Evolutionary conservation across 192 early-diverging fungal genomes (phyloP), one percentile per base, ranked within the genome.

Genomic region (Coemansia sp.): DNA sequence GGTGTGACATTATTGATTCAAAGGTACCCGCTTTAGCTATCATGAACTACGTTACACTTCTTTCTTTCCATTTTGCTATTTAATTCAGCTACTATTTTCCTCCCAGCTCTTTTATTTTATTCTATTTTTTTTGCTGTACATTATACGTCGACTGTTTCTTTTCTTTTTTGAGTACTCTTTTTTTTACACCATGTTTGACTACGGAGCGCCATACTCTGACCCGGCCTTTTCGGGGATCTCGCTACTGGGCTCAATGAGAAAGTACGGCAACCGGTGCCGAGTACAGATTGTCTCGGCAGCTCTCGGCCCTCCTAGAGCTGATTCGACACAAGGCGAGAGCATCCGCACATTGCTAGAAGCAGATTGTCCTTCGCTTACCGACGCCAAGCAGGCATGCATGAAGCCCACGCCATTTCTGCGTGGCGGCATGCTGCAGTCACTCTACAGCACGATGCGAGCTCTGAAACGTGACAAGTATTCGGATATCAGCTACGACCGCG

Each of bases 351-450:
- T 74, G 6, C 35, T 77, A 23, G n/a, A 36, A 3, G 45, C 24
- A 3, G 50, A 65, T 28, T 89, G 89, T 58, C 83, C 89, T 13
- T 79, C 78, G 9, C 71, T 90, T 24, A 50, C 71, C 18, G 84
- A 82, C 5, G 55, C 69, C 9, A 28, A 45, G 20, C 38, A 83
- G 6, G 83, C 83, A 8, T 50, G 58, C 11, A 92, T 87, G 76
- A 68, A 71, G 26, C 91, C 94, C 1, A 93, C 93, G 2, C 76
- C 82, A 4, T 94, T 86, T 67, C 84, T 98, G 33, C 76, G 67
- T 60, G 87, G 79, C 59, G 92, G 93, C 16, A 91, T 95, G 76
- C 40, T 92, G 36, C 94, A 95, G 65, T 94, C 93, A 23, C 42
- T 67, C 11, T 73, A 81, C 60, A 62, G 64, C 62, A 51, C 55